Base-by-base conservation (phyloP, 805 yeast species). In the Sugiyamaella valdiviana region DNA sequence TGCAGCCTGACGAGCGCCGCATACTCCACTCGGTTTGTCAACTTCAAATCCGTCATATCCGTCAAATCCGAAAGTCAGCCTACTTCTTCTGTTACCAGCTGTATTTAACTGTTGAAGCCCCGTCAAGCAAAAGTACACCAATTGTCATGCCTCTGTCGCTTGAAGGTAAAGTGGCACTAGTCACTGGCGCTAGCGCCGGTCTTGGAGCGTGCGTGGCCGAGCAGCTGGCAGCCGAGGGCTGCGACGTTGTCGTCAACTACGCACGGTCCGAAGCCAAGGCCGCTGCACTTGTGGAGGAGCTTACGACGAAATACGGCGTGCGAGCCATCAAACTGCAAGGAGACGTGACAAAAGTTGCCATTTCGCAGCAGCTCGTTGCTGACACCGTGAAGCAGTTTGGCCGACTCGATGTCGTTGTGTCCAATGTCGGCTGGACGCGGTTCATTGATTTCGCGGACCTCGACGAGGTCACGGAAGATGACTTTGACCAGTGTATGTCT, bases 341-440 rank as follows among this genome's bases (percentile, higher is more conserved):
- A 6, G 57, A 57, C 44, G 57, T 54, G 6, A n/a, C 56, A 14
- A 20, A 45, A 69, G 48, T 46, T n/a, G 46, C 43, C 15, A 44
- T 38, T 21, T 39, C 53, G 29, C 45, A 53, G 14, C 64, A 65
- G 2, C 66, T 69, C 16, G 51, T 55, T 9, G 55, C 63, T 7
- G 39, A 50, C 24, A 58, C 70, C 2, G 55, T 64, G 20, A 51
- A 57, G 24, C 48, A 57, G 29, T 55, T 66, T 5, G 73, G 72
- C 14, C 45, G 57, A 2, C 62, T 69, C 46, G 64, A 68, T 53
- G 62, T 68, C 1, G 63, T 69, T 40, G 63, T 69, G 16, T 66
- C 68, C 52, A 69, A 69, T 52, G 71, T 71, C 1, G 73, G 73
- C 3, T 51, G 55, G 51, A 53, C 58, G 16, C 37, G 51, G 45